Base-by-base conservation (phyloP, 371 early-diverging fungal species). In the Mucor lusitanicus region DNA sequence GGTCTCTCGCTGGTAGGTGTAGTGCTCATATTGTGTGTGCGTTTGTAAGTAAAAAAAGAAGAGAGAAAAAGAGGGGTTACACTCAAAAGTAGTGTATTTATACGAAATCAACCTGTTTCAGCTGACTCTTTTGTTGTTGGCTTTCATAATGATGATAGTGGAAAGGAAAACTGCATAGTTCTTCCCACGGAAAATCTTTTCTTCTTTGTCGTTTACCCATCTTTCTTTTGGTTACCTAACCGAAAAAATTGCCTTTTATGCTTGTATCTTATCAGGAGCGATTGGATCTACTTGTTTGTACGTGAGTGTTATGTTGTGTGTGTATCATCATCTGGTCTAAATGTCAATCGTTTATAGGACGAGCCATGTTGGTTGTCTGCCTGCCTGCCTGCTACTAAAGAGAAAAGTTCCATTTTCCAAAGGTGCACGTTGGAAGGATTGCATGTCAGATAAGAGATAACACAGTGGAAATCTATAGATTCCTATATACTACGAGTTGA, bases 1-100 rank as follows among this genome's bases (percentile, higher is more conserved):
- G 70, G 70, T 40, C 72, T 67, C 64, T 64, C 64, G 4, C 61
- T 50, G 12, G 68, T 68, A 42, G 72, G 72, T 53, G 68, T 57
- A 17, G 68, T 68, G 40, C 62, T 71, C 63, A 71, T 62, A 59
- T 21, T 12, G 3, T 6, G 21, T 46, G 8, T 46, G 23, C 15
- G 6, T 50, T 3, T 50, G 13, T 50, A 53, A 53, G 5, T 13
- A 15, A 53, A 27, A 33, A 32, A 30, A 56, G 3, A 3, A 56
- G n/a, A 6, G n/a, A 32, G 5, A 25, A 6, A 56, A 15, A 28
- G 28, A 8, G 19, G 13, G 27, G 13, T 27, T 27, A 27, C 15
- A 27, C 25, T 53, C 23, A n/a, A n/a, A n/a, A n/a, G 48, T 30
- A 35, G 12, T 15, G 40, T 53, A 46, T 53, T 53, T 53, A 53